Base-by-base conservation (phyloP, 495 filamentous ascomycete genomes). In the Staphylotrichum longicolle region DNA sequence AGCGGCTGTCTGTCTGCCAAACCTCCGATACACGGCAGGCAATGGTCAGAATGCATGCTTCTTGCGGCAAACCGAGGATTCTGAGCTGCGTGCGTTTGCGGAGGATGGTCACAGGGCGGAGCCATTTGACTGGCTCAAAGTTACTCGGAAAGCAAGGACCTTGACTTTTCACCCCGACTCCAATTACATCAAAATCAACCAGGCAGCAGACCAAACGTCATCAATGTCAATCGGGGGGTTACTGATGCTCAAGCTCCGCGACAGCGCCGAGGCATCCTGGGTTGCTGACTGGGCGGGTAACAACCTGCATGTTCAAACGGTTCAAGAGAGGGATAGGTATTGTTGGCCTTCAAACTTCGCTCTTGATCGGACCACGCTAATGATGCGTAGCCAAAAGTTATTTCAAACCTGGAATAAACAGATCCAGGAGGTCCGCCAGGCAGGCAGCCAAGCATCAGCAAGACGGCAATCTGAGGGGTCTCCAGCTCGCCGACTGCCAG, bases 71-170 rank as follows among this genome's bases (percentile, higher is more conserved):
- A 4, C 47, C 8, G 7, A 48, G 8, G 32, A 15, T 2, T 1
- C 47, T 1, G 58, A 68, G 35, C 54, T 72, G n/a, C 61, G 68
- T 11, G 70, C 60, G 0, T 55, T 65, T 37, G 49, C 20, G 3
- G 12, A 34, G 2, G 42, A 65, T 35, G 65, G 60, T 8, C 35
- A 45, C n/a, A 39, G n/a, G 10, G 46, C 55, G 4, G 20, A 53
- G 12, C 37, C 55, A 32, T 60, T 35, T 52, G 5, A 41, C 7
- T 72, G 70, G 70, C 66, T 72, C 12, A 64, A 56, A 14, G 66
- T 72, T 27, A 60, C 63, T 3, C 12, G 6, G 4, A 65, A 61
- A 37, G 27, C 52, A 3, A 47, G 57, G 4, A 15, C 8, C 0
- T 30, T 72, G 48, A 2, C 7, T 3, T 60, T 59, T 10, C 35